phyloP scores from a whole-genome alignment of 2,329 filamentous ascomycete species.

The Geosmithia putterillii region DNA sequence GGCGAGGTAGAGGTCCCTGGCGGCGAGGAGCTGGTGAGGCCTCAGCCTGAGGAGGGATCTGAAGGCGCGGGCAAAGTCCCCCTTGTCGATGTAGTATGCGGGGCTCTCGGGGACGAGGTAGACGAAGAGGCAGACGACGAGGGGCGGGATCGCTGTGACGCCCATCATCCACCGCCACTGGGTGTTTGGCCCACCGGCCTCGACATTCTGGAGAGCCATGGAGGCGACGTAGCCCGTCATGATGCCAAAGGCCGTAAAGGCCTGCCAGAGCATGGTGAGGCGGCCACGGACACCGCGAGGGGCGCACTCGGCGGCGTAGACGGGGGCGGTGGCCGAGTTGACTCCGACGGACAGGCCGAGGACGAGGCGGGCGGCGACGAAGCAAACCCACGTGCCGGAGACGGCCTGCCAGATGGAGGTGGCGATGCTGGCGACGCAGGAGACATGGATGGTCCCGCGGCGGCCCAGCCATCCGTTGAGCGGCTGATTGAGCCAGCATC shows the following conservation, averaged over 20 bases:
- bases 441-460: conserved; percentile 50
- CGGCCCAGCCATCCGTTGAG: conserved; percentile 49
- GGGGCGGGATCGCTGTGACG: conserved; percentile 35
- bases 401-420: conserved; percentile 30
- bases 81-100: conserved; percentile 37
- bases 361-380: conserved; percentile 13
- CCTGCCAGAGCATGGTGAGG: conserved; percentile 18
- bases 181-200: conserved; percentile 4
- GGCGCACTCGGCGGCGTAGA: conserved; percentile 16
- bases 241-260: conserved; percentile 23
- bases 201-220: conserved; percentile 7
- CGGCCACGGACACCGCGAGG: conserved; percentile 16
- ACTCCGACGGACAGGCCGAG: conserved; percentile 17
- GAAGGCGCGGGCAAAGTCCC: conserved; percentile 29
- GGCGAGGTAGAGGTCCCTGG: conserved; percentile 36
- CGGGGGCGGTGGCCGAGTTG: conserved; percentile 14
- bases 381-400: conserved; percentile 2
- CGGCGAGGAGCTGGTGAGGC: conserved; percentile 31
- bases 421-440: conserved; percentile 38
- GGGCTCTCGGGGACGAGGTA: conserved; percentile 38
- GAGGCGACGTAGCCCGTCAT: conserved; percentile 20
- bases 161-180: conserved; percentile 24
- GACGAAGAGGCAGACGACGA: conserved; percentile 32
- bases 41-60: conserved; percentile 30
- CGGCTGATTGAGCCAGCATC: conserved; percentile 13